Base-by-base conservation (phyloP, 2,329 filamentous ascomycete species). In the Ambrosiella beaveri region DNA sequence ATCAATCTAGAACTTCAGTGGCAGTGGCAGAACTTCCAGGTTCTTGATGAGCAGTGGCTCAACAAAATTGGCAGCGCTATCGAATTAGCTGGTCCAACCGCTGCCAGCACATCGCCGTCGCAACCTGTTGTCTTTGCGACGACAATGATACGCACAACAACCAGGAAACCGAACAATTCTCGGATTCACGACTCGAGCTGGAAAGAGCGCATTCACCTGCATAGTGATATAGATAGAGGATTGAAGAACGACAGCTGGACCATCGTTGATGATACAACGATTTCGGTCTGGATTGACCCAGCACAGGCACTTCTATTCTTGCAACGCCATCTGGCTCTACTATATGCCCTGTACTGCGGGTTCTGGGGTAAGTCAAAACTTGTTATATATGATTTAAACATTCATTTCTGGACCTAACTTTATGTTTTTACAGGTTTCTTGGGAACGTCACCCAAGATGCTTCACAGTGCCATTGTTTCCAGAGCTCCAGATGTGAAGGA, bases 1-100 rank as follows among this genome's bases (percentile, higher is more conserved):
- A 44, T 59, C 17, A 53, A 49, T 27, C n/a, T 50, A 35, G 54
- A 59, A 50, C 39, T 59, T 7, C 58, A 54, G 47, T 59, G 57
- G 57, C 54, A 51, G 36, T 59, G 58, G 54, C 45, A 59, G 39
- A 57, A 53, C 37, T 56, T 59, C 19, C 58, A 57, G 54, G 35
- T 59, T 57, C 54, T 59, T 57, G 54, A 51, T 49, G 54, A 44
- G 54, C 54, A 54, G 5, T 59, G 54, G 54, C 58, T 59, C 49
- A 56, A 57, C 54, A 59, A 49, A 44, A 40, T 59, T 53, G 49
- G 37, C 27, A 54, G 56, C 37, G n/a, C 54, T 12, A 13, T 59
- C 27, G 54, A 59, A 36, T 11, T 36, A 36, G 47, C 19, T 35
- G 17, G 47, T 3, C 17, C 45, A 49, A 49, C 45, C 45, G 47